phyloP scores from a whole-genome alignment of 352 stramenopile species.

The Phytopythium chamaehyphon region DNA sequence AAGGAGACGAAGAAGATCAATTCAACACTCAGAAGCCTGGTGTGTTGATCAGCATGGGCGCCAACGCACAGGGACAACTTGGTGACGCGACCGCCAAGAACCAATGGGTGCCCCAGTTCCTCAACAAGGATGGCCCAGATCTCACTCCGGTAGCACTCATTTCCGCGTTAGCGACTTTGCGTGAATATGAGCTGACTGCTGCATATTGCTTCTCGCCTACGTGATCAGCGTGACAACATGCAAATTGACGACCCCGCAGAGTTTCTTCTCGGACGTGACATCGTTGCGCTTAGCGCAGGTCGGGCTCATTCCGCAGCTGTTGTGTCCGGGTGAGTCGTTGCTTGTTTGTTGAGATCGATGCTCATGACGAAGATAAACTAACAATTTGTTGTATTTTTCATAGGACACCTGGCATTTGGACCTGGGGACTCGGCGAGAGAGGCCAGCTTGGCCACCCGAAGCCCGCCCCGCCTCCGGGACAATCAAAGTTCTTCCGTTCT shows the following conservation, averaged over 20 bases:
- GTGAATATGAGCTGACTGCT: slow-evolving; percentile 1
- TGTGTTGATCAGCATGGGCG: slow-evolving; percentile 80
- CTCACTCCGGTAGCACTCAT: slow-evolving; percentile 39
- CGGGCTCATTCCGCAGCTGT: slow-evolving; percentile 54
- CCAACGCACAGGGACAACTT: slow-evolving; percentile 64
- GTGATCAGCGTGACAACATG: slow-evolving; percentile 32
- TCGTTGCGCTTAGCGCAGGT: slow-evolving; percentile 51
- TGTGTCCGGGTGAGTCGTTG: slow-evolving; percentile 35
- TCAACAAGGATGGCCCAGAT: slow-evolving; percentile 65
- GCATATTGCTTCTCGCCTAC: slow-evolving; percentile 3
- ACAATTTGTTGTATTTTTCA: slow-evolving; percentile 1
- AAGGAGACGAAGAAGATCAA: slow-evolving; percentile 60
- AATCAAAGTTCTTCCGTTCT: slow-evolving; percentile 79
- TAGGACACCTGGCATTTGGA: slow-evolving; percentile 69
- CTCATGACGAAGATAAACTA: no score
- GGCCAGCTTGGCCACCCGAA: slow-evolving; percentile 70
- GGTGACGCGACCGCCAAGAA: slow-evolving; percentile 69
- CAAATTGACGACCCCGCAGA: slow-evolving; percentile 64
- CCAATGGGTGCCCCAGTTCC: slow-evolving; percentile 74
- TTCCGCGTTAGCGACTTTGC: background rate
- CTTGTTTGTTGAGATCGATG: no score
- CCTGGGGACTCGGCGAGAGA: slow-evolving; percentile 71
- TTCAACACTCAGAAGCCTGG: slow-evolving; percentile 75
- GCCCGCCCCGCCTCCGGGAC: slow-evolving; percentile 32
- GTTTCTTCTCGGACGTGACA: slow-evolving; percentile 72